Base-by-base conservation (phyloP, 805 yeast species). In the Metahyphopichia silvanorum region DNA sequence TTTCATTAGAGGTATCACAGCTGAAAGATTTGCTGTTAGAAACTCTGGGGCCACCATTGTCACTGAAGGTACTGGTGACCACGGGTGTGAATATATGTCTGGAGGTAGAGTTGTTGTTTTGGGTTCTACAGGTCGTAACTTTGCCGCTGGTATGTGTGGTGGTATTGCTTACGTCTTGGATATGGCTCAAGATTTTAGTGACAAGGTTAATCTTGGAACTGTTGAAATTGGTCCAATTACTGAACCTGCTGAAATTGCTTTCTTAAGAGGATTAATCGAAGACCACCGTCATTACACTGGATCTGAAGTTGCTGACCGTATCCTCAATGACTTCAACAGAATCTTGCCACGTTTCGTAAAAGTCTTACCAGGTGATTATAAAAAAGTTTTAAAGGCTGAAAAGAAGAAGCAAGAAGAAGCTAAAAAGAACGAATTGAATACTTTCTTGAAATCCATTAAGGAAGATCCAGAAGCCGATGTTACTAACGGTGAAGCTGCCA, bases 41-140 rank as follows among this genome's bases (percentile, higher is more conserved):
- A 91, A 91, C 76, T 93, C 98, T 19, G 98, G 98, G 63, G 98
- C 98, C 26, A 83, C 83, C 35, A 93, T 95, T 43, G 97, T 93
- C 41, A 88, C 87, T 45, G 98, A 91, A 65, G 96, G 96, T 55
- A 82, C 86, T 43, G 98, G 98, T 69, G 96, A 91, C 61, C 97
- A 91, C 60, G 98, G 98, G 32, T 91, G 97, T 69, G 98, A 91
- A 67, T 91, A 91, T 68, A 91, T 91, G 98, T 89, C 98, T 48
- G 98, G 98, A 60, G 98, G 98, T 58, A 79, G 98, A 51, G 96
- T 93, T 41, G 87, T 91, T 55, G 88, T 91, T 29, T 75, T 91
- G 47, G 96, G 97, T 29, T 66, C 79, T 38, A 86, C 96, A 50
- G 97, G 96, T 38, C 79, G 97, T 43, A 82, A 88, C 71, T 85